Evolutionary conservation across 2,329 filamentous ascomycete genomes (phyloP), one percentile per base, ranked within the genome.

Genomic region (Nigrospora sphaerica): DNA sequence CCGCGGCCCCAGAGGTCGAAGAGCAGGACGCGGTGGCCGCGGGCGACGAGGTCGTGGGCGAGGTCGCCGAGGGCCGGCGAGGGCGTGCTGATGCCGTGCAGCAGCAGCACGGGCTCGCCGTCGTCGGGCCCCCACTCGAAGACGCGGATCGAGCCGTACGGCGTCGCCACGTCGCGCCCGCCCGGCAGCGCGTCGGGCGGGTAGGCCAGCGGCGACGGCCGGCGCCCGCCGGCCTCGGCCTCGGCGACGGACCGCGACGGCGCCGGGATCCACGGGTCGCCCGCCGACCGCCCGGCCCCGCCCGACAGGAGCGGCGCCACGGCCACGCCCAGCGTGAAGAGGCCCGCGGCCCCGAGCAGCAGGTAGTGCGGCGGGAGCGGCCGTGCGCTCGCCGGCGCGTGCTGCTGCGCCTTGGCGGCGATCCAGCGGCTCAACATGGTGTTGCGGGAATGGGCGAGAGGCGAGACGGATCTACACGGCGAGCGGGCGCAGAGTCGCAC

Each of bases 81-180:
- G 0, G 89, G 88, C 6, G 88, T 93, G 42, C 81, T 86, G 57
- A 93, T 91, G 6, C 89, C 89, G 62, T 92, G 89, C 14, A 95
- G 67, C 23, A 95, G 68, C 13, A 95, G 67, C 1, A 92, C 81
- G 57, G 83, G 89, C 28, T 80, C 75, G 1, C 87, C 88, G 33
- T 75, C 68, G 48, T 80, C 74, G 0, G 86, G 85, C 0, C 89
- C 89, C 77, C 84, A 93, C 70, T 95, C 89, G 60, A 89, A 92
- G 3, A 88, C 82, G 39, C 83, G 72, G 50, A 88, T 78, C 5
- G 69, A 78, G 14, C 88, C 88, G 59, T 88, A 90, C 6, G 83
- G 80, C 4, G 81, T 85, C 12, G 70, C 60, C 14, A 93, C 80
- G 60, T 89, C 80, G 48, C 86, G 75, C 0, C 70, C 78, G 7